A percentile compares a stretch with the other conserved stretches of the same genome.
phyloP scores from a whole-genome alignment of 78 protist species.

The Polysphondylium violaceum region DNA sequence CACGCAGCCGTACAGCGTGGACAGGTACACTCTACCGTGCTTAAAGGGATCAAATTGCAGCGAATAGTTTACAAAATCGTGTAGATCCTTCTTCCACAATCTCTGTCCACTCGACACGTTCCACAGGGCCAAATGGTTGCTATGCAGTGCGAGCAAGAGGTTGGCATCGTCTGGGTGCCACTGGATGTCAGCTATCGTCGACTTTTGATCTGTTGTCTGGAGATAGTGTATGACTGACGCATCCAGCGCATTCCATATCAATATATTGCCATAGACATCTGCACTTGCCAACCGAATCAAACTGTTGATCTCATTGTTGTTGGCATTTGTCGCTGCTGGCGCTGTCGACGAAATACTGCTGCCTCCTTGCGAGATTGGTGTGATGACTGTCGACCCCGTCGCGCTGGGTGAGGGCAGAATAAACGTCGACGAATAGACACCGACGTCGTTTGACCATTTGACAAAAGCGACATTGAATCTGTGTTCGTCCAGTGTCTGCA shows the following conservation, averaged over 20 bases:
- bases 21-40: background rate
- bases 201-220: background rate
- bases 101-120: conserved; percentile 6
- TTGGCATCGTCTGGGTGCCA: conserved; percentile 52
- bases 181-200: conserved; percentile 13
- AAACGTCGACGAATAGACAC: background rate
- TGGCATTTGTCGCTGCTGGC: background rate
- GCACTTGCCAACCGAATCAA: conserved; percentile 42
- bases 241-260: conserved; percentile 68
- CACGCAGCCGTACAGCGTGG: conserved; percentile 18
- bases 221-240: conserved; percentile 20
- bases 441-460: conserved; percentile 46
- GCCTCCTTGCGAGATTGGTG: background rate
- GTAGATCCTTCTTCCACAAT: conserved; percentile 28
- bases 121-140: background rate
- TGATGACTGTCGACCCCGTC: background rate
- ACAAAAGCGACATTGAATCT: conserved; percentile 32
- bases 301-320: background rate
- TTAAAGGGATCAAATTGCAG: conserved; percentile 51
- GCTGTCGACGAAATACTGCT: background rate
- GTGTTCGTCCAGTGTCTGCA: conserved; percentile 75
- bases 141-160: conserved; percentile 1
- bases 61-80: background rate
- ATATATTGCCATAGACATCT: conserved; percentile 42
- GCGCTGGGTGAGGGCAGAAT: background rate